Conservation (phyloP, 768 basidiomycete species). For the Holtermanniella nyarrowii region DNA sequence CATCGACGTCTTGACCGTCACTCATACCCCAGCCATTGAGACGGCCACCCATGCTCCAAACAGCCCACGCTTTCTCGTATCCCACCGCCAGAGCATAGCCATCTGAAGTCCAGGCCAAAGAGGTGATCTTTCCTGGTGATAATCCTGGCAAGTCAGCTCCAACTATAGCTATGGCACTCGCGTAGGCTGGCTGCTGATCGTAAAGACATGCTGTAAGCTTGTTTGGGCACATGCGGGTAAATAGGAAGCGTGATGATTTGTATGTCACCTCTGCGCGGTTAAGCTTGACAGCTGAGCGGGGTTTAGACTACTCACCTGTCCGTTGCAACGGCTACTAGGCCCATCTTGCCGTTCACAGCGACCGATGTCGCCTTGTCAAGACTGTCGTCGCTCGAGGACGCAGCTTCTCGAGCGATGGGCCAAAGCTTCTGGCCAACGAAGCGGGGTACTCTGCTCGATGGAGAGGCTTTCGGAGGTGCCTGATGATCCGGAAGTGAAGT, state of each 20-base stretch:
- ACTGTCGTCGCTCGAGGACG: constrained; percentile 6
- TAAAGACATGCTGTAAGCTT: constrained; percentile 49
- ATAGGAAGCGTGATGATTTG: constrained; percentile 62
- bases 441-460: constrained; percentile 6
- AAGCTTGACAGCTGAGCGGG: not conserved
- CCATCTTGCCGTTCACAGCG: constrained; percentile 69
- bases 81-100: constrained; percentile 90
- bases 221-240: constrained; percentile 50
- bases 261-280: constrained; percentile 51
- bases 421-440: constrained; percentile 7
- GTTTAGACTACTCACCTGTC: constrained; percentile 46
- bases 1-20: constrained; percentile 57
- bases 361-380: constrained; percentile 42
- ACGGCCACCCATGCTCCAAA: constrained; percentile 80
- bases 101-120: constrained; percentile 87
- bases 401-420: no score
- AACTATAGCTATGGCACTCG: no score
- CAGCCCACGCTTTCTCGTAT: constrained; percentile 79
- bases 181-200: constrained; percentile 18
- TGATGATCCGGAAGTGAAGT: constrained; percentile 1
- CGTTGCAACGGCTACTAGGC: constrained; percentile 70
- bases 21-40: constrained; percentile 71
- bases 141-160: constrained; percentile 1
- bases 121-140: constrained; percentile 22
- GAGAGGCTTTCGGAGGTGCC: not conserved